Percentiles rank a stretch among this genome's conserved stretches.
Evolutionary conservation across 2,329 filamentous ascomycete genomes (phyloP).

Genomic region (Pezicula radicicola): DNA sequence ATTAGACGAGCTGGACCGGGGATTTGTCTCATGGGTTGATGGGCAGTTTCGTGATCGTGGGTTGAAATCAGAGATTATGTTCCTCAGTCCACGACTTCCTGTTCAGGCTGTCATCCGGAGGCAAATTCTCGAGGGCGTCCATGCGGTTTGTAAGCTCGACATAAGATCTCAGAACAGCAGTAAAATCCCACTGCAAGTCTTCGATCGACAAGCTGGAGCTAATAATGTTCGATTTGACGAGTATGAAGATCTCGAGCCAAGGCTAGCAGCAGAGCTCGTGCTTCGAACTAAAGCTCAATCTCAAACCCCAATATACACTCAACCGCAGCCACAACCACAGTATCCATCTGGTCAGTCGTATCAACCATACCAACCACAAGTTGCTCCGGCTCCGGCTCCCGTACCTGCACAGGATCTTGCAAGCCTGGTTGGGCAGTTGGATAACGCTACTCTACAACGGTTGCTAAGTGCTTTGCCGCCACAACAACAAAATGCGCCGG

Average conservation of each 20-base stretch:
- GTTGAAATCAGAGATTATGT: conserved; percentile 75
- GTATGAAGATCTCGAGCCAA: conserved; percentile 78
- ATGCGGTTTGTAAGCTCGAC: conserved; percentile 77
- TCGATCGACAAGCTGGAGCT: conserved; percentile 73
- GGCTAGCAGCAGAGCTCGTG: conserved; percentile 77
- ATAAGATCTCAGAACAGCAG: conserved; percentile 64
- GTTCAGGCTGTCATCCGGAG: conserved; percentile 77
- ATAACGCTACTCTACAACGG: conserved; percentile 67
- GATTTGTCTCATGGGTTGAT: conserved; percentile 83
- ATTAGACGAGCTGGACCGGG: conserved; percentile 71
- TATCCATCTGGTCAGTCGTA: conserved; percentile 32
- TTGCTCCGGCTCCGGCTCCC: conserved; percentile 30
- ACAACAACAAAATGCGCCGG: conserved; percentile 19
- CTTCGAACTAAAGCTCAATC: conserved; percentile 58
- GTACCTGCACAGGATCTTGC: conserved; percentile 51
- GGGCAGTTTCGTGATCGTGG: conserved; percentile 68
- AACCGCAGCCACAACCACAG: conserved; percentile 33
- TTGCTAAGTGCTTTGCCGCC: conserved; percentile 56
- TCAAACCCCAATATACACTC: conserved; percentile 24
- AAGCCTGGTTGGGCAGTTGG: conserved; percentile 64
- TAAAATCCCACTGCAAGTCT: conserved; percentile 80
- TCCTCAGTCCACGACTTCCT: conserved; percentile 72
- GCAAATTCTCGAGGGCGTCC: conserved; percentile 85
- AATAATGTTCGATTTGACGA: conserved; percentile 81
- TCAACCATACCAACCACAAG: conserved; percentile 15